These are phyloP conservation scores for Xylaria palmicola DNA, from an alignment of 495 filamentous ascomycete species.

Conservation along the genomic window DNA sequence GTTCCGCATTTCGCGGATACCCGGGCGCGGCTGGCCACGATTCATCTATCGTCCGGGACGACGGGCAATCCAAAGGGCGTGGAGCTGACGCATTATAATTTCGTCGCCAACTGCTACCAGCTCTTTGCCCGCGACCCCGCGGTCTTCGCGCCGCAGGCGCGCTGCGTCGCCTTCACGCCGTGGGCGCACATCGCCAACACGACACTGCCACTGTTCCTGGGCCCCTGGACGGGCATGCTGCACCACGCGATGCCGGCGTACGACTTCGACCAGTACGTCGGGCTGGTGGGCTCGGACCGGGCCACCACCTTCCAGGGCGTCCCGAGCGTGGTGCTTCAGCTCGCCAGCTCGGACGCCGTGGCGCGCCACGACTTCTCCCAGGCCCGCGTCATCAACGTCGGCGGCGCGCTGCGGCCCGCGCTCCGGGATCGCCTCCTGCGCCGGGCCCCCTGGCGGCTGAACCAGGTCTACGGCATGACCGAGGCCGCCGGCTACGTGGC, in stretches of 20 bases:
- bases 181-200: constrained; percentile 41
- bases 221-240: constrained; percentile 28
- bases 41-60: constrained; percentile 52
- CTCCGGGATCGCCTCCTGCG: constrained; percentile 16
- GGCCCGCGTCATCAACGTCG: constrained; percentile 25
- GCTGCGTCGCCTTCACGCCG: constrained; percentile 38
- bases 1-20: constrained; percentile 37
- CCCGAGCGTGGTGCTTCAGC: constrained; percentile 25
- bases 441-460: constrained; percentile 23
- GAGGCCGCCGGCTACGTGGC: constrained; percentile 31
- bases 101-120: constrained; percentile 57
- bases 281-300: constrained; percentile 21
- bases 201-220: constrained; percentile 35
- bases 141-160: constrained; percentile 25
- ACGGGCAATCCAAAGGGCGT: constrained; percentile 79
- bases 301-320: constrained; percentile 28
- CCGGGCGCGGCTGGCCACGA: constrained; percentile 20
- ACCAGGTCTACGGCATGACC: constrained; percentile 32
- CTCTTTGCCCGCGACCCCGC: constrained; percentile 32
- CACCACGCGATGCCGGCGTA: constrained; percentile 31
- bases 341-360: constrained; percentile 23
- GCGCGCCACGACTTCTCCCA: constrained; percentile 22
- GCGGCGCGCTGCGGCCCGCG: constrained; percentile 20
- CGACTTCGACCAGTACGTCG: constrained; percentile 22
- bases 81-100: constrained; percentile 70